phyloP scores from a whole-genome alignment of 176 grass and related monocot species.

The Rhynchospora breviuscula region DNA sequence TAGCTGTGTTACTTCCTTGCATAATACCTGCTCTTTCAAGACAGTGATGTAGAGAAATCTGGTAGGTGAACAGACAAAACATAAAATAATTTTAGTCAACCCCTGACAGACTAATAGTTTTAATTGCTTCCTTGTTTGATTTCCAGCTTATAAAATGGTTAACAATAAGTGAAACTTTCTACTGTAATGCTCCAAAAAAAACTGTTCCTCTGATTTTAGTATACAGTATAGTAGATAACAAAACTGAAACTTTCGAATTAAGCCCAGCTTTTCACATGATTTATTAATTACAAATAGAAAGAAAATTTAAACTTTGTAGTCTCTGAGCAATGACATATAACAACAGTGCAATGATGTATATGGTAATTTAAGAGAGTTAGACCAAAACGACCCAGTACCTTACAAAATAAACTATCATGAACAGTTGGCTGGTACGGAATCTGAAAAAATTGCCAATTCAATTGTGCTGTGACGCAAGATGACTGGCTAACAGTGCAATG shows the following conservation, averaged over 20 bases:
- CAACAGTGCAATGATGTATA: background rate
- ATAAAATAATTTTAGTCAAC: background rate
- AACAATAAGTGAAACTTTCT: background rate
- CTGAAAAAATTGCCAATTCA: background rate
- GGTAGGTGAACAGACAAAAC: background rate
- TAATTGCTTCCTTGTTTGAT: background rate
- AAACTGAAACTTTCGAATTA: background rate
- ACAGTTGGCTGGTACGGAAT: background rate
- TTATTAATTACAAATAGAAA: background rate
- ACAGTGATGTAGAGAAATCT: conserved; percentile 10
- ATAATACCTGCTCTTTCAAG: background rate
- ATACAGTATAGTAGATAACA: background rate
- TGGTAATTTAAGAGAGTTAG: background rate
- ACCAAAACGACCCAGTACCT: background rate
- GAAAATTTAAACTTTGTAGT: too few species aligned
- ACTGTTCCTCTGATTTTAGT: background rate
- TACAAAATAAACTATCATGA: background rate
- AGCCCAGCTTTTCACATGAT: background rate
- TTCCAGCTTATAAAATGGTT: background rate
- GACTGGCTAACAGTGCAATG: conserved; percentile 1
- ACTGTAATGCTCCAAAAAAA: background rate
- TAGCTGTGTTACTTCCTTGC: background rate
- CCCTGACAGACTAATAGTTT: background rate
- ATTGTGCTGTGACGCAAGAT: background rate
- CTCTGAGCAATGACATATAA: background rate